These are phyloP conservation scores for Polyplosphaeria fusca DNA, from an alignment of 495 filamentous ascomycete species.

Conservation along the genomic window DNA sequence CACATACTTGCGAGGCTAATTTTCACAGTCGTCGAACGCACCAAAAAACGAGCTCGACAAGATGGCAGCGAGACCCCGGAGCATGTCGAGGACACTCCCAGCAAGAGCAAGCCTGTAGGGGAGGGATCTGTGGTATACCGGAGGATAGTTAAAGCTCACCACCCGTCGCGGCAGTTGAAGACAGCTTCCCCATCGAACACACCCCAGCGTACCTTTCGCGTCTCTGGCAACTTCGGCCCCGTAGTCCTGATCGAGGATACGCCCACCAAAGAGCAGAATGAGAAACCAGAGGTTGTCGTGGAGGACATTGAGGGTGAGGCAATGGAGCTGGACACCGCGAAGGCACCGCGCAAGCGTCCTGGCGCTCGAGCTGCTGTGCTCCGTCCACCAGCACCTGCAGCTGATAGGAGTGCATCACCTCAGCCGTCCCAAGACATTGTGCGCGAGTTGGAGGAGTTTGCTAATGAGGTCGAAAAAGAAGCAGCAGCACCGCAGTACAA, in stretches of 20 bases:
- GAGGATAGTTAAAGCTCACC: too few species aligned
- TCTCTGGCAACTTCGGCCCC: background rate
- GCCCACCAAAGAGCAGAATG: background rate
- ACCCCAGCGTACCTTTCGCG: background rate
- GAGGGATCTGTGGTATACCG: too few species aligned
- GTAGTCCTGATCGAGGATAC: background rate
- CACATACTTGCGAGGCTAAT: too few species aligned
- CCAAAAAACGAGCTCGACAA: too few species aligned
- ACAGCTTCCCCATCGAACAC: background rate
- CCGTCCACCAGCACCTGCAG: slow-evolving; percentile 20
- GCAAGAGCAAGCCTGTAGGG: too few species aligned
- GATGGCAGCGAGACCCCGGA: too few species aligned
- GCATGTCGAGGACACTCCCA: too few species aligned
- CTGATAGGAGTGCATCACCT: slow-evolving; percentile 11
- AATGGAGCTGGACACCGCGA: background rate
- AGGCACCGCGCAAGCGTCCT: slow-evolving; percentile 29
- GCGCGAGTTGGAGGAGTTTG: slow-evolving; percentile 22
- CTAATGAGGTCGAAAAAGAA: slow-evolving; percentile 21
- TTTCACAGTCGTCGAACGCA: too few species aligned
- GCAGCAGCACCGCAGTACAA: slow-evolving; percentile 6
- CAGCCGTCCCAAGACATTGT: slow-evolving; percentile 29
- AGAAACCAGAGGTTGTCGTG: background rate
- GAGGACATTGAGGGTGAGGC: background rate
- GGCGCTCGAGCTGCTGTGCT: slow-evolving; percentile 20
- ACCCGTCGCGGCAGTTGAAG: too few species aligned